A percentile compares a stretch with the other conserved stretches of the same genome.
Conservation (phyloP, 2,329 filamentous ascomycete species). For the Purpureocillium lavendulum region DNA sequence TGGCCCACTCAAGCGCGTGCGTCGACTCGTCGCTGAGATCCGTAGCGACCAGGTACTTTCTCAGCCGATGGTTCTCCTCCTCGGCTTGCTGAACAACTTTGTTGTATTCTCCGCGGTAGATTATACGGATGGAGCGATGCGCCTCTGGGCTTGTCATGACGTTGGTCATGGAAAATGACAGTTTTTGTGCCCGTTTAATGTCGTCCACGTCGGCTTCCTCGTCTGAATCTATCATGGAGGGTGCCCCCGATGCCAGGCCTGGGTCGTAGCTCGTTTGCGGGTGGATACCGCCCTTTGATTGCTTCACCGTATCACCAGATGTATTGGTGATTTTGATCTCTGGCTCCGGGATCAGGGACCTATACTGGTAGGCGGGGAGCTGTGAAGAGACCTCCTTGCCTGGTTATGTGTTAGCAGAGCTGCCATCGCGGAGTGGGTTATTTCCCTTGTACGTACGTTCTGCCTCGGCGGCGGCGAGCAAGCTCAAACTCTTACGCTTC, state of each 20-base stretch:
- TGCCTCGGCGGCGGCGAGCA: slow-evolving; percentile 69
- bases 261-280: slow-evolving; percentile 80
- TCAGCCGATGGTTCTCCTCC: slow-evolving; percentile 66
- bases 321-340: slow-evolving; percentile 57
- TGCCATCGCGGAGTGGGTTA: not conserved
- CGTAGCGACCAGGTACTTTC: slow-evolving; percentile 92
- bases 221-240: slow-evolving; percentile 67
- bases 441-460: slow-evolving; percentile 51
- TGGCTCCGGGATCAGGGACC: slow-evolving; percentile 58
- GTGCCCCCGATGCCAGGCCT: slow-evolving; percentile 44
- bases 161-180: slow-evolving; percentile 72
- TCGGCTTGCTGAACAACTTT: slow-evolving; percentile 70
- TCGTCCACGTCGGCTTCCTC: slow-evolving; percentile 78
- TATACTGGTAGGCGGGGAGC: slow-evolving; percentile 44
- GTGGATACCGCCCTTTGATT: slow-evolving; percentile 55
- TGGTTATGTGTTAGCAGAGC: slow-evolving; percentile 20
- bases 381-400: slow-evolving; percentile 45
- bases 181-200: slow-evolving; percentile 78
- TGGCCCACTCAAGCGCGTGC: slow-evolving; percentile 94
- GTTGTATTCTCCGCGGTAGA: slow-evolving; percentile 79
- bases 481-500: slow-evolving; percentile 43
- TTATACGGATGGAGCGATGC: slow-evolving; percentile 78
- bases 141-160: slow-evolving; percentile 68
- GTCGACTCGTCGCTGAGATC: slow-evolving; percentile 91
- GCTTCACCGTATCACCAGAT: slow-evolving; percentile 50